Evolutionary conservation across 2,329 filamentous ascomycete species (phyloP), one percentile per base, ranked within the genome.

Genomic region (Cytospora piceae): DNA sequence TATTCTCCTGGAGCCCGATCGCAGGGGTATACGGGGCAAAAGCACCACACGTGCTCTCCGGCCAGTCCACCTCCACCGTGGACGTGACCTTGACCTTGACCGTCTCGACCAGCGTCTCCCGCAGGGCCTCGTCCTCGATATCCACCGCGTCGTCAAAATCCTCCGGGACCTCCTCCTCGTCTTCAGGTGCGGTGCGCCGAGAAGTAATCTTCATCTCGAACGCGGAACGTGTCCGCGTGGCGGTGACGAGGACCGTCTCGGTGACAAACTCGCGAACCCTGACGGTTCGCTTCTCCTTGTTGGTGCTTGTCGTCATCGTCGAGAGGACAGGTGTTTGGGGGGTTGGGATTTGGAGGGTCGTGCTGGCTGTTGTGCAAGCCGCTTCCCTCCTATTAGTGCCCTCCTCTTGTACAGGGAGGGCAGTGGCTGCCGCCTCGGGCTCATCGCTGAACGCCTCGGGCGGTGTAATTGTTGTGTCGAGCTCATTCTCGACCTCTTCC

Each of bases 211-310:
- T 42, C n/a, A 54, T 6, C 9, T 59, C 62, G 15, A 27, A 20
- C 9, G 49, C 51, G 53, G 53, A 49, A 24, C 29, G 55, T 24
- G 51, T 60, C 22, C 57, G 55, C 31, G 57, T 68, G 27, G 70
- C 65, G 42, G 69, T 72, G 58, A 73, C 70, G 1, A 63, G 65
- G 8, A 74, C 70, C 15, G 71, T 73, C 68, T 74, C 71, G 20
- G 72, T 72, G 55, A 73, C 61, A 12, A 72, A 73, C 66, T 74
- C 73, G 27, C 34, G 34, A 24, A 53, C 22, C n/a, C 14, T 58
- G 6, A 61, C 34, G 8, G 22, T 49, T 27, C 12, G 62, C 4
- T n/a, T 58, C 15, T 49, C 24, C 14, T 27, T 58, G 32, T 27
- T 56, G 14, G 57, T 29, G 55, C 37, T 24, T 2, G 46, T 24